Conservation (phyloP, 2,329 filamentous ascomycete genomes). For the Xylaria sp. region DNA sequence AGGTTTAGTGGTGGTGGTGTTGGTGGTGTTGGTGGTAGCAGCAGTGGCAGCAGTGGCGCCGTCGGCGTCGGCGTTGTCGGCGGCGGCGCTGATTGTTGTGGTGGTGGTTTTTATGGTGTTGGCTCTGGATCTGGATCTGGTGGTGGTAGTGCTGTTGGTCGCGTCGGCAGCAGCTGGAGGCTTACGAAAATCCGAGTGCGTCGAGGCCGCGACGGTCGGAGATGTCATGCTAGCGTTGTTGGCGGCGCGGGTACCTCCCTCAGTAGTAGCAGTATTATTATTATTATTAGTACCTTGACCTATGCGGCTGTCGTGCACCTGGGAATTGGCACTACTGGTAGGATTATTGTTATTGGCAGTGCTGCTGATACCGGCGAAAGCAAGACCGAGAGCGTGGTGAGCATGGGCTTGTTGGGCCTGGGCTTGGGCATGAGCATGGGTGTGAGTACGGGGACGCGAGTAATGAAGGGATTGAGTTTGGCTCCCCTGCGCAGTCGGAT, state of each 20-base stretch:
- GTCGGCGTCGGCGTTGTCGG: constrained; percentile 9
- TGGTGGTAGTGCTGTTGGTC: constrained; percentile 24
- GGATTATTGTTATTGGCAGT: constrained; percentile 19
- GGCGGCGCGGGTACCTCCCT: constrained; percentile 10
- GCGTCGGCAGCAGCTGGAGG: constrained; percentile 47
- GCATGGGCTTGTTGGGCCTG: constrained; percentile 17
- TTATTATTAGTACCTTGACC: neutral
- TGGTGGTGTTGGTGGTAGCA: constrained; percentile 33
- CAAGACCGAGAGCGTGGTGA: constrained; percentile 24
- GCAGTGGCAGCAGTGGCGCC: constrained; percentile 42
- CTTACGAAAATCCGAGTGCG: constrained; percentile 50
- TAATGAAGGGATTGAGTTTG: constrained; percentile 21
- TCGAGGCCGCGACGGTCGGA: constrained; percentile 48
- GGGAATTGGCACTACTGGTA: constrained; percentile 36
- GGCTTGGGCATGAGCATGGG: neutral
- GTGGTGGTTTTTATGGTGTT: constrained; percentile 39
- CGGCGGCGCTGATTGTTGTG: constrained; percentile 4
- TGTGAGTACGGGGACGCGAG: constrained; percentile 12
- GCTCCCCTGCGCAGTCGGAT: constrained; percentile 1
- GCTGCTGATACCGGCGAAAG: constrained; percentile 9
- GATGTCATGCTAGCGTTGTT: constrained; percentile 45
- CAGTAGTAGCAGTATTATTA: neutral
- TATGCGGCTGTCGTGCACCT: constrained; percentile 22
- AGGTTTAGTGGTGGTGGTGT: constrained; percentile 22
- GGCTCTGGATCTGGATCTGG: constrained; percentile 39